These are phyloP conservation scores for Garcia nutans DNA, from an alignment of 345 rosid genomes.

Conservation along the genomic window DNA sequence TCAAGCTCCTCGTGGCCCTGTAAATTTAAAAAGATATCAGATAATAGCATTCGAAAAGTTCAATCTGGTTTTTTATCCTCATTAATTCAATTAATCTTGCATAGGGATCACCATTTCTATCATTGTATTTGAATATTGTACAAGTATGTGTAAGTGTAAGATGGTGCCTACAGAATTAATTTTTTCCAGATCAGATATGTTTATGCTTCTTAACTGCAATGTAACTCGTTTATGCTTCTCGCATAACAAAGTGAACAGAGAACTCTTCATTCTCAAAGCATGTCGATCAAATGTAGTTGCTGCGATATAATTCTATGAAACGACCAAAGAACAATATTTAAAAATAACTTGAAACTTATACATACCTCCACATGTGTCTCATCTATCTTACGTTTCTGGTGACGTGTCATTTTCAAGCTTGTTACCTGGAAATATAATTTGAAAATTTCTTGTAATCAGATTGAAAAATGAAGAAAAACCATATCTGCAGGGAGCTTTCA, in stretches of 20 bases:
- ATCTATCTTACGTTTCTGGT: slow-evolving; percentile 95
- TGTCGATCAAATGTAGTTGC: not conserved
- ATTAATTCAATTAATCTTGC: not conserved
- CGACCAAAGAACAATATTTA: not conserved
- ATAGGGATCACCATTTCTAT: not conserved
- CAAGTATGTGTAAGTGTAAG: not conserved
- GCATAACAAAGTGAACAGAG: not conserved
- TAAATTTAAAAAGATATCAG: slow-evolving; percentile 12
- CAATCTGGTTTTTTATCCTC: not conserved
- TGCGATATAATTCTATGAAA: not conserved
- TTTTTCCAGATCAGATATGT: no score
- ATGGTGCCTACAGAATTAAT: not conserved
- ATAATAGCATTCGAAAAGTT: not conserved
- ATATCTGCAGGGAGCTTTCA: not conserved
- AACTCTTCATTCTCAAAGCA: not conserved
- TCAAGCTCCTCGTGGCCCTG: slow-evolving; percentile 99
- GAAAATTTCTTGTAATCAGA: slow-evolving; percentile 5
- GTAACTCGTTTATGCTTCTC: not conserved
- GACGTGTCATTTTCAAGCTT: slow-evolving; percentile 95
- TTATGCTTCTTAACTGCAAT: not conserved
- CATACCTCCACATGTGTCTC: slow-evolving; percentile 93
- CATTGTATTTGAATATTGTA: not conserved
- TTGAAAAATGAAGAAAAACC: not conserved
- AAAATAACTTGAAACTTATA: not conserved
- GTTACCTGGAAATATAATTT: slow-evolving; percentile 53